A percentile compares a stretch with the other conserved stretches of the same genome.
These are phyloP conservation scores for Pythium phragmiticola DNA, from an alignment of 352 stramenopile species.

Conservation along the genomic window DNA sequence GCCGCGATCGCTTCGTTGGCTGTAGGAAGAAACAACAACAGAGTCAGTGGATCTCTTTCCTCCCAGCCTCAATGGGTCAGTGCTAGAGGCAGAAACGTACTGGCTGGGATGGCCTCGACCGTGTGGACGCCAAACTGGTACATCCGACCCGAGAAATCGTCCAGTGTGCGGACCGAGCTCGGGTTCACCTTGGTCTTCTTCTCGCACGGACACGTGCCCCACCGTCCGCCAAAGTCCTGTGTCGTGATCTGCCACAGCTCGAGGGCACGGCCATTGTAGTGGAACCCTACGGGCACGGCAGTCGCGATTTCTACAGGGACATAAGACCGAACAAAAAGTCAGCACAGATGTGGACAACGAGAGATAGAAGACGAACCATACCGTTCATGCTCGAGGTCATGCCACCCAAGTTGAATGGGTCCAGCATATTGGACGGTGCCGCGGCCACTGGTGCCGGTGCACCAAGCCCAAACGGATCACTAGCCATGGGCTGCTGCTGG, in stretches of 20 bases:
- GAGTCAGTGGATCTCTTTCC: neutral
- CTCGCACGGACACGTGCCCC: conserved; percentile 79
- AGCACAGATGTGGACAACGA: neutral
- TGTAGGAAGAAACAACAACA: conserved; percentile 26
- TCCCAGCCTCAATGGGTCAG: neutral
- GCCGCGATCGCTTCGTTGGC: conserved; percentile 87
- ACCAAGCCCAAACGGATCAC: conserved; percentile 68
- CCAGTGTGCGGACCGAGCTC: conserved; percentile 74
- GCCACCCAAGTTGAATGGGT: conserved; percentile 77
- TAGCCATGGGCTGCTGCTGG: conserved; percentile 33
- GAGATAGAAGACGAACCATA: conserved; percentile 22
- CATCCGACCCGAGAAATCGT: conserved; percentile 83
- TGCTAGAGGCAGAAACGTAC: conserved; percentile 42
- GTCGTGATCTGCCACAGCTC: conserved; percentile 87
- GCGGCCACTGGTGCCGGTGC: conserved; percentile 32
- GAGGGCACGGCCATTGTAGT: conserved; percentile 77
- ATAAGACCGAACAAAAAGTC: neutral
- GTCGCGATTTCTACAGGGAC: conserved; percentile 36
- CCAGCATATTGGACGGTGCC: conserved; percentile 29
- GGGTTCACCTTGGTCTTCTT: conserved; percentile 85
- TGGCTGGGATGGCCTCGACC: conserved; percentile 81
- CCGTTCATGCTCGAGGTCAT: conserved; percentile 68
- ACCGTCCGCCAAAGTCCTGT: conserved; percentile 83
- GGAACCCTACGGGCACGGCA: conserved; percentile 40
- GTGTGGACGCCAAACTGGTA: conserved; percentile 79